These are phyloP conservation scores for Aspergillus quadrilineatus DNA, from an alignment of 2,329 filamentous ascomycete species.

Conservation along the genomic window DNA sequence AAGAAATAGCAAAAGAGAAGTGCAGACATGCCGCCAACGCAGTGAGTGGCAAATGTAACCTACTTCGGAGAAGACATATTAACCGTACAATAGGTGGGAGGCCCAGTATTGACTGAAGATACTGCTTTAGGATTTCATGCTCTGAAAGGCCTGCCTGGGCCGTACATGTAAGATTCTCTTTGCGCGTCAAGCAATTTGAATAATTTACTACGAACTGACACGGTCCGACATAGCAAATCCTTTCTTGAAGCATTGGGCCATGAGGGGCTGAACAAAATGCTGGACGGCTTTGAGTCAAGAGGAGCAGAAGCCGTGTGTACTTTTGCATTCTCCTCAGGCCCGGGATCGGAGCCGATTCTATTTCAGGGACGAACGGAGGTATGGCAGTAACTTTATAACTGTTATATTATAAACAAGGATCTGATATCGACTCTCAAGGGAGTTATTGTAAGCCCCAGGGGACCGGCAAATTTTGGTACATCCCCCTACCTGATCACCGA, in stretches of 20 bases:
- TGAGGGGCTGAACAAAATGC: slow-evolving; percentile 81
- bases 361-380: slow-evolving; percentile 90
- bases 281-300: slow-evolving; percentile 86
- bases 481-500: not conserved
- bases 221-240: slow-evolving; percentile 69
- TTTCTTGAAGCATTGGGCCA: slow-evolving; percentile 84
- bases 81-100: slow-evolving; percentile 60
- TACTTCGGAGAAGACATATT: too few relatives aligned
- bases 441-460: slow-evolving; percentile 80
- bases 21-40: slow-evolving; percentile 75
- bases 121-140: slow-evolving; percentile 93
- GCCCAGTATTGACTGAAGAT: slow-evolving; percentile 92
- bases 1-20: slow-evolving; percentile 89
- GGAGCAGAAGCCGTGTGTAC: slow-evolving; percentile 92
- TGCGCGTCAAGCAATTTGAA: too few relatives aligned
- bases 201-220: slow-evolving; percentile 9
- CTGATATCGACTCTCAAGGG: slow-evolving; percentile 49
- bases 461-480: slow-evolving; percentile 78
- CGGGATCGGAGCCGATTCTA: slow-evolving; percentile 76
- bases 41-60: slow-evolving; percentile 49
- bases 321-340: slow-evolving; percentile 86
- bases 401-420: slow-evolving; percentile 2
- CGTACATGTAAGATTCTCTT: slow-evolving; percentile 71
- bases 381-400: slow-evolving; percentile 27
- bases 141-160: slow-evolving; percentile 84